Base-by-base conservation (phyloP, 2,329 filamentous ascomycete genomes). In the Neopestalotiopsis sp. region DNA sequence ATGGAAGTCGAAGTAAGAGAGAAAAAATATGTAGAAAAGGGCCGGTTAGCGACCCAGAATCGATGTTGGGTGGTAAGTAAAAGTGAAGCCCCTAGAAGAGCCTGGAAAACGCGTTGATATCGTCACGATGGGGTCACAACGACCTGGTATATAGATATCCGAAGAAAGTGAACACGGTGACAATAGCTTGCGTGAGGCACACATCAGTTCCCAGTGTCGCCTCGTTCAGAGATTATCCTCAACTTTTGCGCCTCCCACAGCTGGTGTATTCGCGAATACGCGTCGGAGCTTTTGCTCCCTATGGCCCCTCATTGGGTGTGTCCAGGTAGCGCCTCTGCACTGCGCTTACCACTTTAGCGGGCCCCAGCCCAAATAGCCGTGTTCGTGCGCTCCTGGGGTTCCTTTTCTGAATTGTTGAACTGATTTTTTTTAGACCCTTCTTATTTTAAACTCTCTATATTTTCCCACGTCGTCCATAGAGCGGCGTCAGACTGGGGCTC, bases 331-430 rank as follows among this genome's bases (percentile, higher is more conserved):
- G 38, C 59, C 14, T 17, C 38, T 49, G 38, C 45, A 38, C 40
- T 64, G 61, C 61, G 61, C 61, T 64, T 64, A 64, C 61, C 61
- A 64, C 61, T 28, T 49, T 64, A 64, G 61, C 28, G 61, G 30
- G 38, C 40, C 61, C 61, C 61, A 64, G 61, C 61, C 24, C 5
- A 45, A 20, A 61, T 30, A 20, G 28, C 59, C 45, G 45, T 52
- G 59, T 61, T 30, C n/a, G 59, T 61, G 45, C 45, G 45, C 45
- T 52, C 45, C n/a, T 52, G 45, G 45, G 45, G 45, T 52, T 52
- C 17, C n/a, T 52, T 20, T 20, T 52, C 45, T 52, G 17, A 52
- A 52, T 52, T 52, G 24, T 28, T 28, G 24, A 28, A 28, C 24
- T 52, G n/a, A n/a, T 7, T 24, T 52, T 52, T 10, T 20, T 52